Conservation (phyloP, 441 rosid genomes). For the Populus hybrid region DNA sequence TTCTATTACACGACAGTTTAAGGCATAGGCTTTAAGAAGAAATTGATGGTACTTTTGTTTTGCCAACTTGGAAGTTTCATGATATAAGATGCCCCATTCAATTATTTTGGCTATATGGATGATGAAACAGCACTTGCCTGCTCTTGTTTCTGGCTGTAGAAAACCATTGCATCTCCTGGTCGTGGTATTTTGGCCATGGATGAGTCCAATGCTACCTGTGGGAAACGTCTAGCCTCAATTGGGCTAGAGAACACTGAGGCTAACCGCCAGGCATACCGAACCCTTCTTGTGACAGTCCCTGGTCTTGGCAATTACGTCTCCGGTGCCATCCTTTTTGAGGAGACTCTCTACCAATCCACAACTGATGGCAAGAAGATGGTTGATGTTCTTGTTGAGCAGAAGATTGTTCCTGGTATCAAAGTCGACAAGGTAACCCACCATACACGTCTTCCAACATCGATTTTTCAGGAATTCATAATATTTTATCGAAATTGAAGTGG, state of each 20-base stretch:
- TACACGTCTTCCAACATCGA: not conserved
- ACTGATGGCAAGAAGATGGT: constrained; percentile 79
- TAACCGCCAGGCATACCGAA: constrained; percentile 93
- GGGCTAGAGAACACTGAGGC: constrained; percentile 93
- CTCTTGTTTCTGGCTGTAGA: constrained; percentile 34
- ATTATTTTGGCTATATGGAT: not conserved
- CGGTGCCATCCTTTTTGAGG: constrained; percentile 86
- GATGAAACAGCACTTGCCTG: not conserved
- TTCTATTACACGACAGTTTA: not conserved
- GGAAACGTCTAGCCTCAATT: constrained; percentile 75
- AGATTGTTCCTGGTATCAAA: constrained; percentile 88
- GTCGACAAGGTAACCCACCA: constrained; percentile 68
- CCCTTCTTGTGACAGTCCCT: constrained; percentile 73
- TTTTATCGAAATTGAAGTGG: not conserved
- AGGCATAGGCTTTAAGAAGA: not conserved
- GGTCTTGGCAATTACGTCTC: constrained; percentile 83
- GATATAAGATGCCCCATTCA: not conserved
- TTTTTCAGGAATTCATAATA: not conserved
- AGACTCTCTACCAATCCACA: constrained; percentile 90
- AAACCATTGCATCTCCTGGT: constrained; percentile 89
- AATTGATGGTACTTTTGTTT: not conserved
- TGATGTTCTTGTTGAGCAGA: constrained; percentile 77
- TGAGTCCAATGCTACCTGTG: constrained; percentile 93
- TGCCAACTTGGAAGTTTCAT: not conserved
- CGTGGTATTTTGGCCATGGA: constrained; percentile 97